Percentiles rank a stretch among this genome's conserved stretches.
These are phyloP conservation scores for Xylaria arbuscula DNA, from an alignment of 2,329 filamentous ascomycete species.

Conservation along the genomic window DNA sequence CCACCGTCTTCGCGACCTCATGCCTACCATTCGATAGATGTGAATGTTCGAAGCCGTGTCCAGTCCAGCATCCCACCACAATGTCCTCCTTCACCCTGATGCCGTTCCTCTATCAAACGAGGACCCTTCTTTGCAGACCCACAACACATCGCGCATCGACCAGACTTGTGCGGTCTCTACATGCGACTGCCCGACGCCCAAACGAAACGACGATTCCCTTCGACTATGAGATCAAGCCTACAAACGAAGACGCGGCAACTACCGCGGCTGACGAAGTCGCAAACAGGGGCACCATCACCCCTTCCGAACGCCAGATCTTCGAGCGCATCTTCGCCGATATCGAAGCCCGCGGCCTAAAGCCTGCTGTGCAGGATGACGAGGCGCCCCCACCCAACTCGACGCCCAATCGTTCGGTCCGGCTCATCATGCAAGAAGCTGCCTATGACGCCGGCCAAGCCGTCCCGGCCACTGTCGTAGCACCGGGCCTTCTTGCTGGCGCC, in stretches of 20 bases:
- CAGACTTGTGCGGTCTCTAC: slow-evolving; percentile 42
- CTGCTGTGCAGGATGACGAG: slow-evolving; percentile 33
- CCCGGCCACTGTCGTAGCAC: slow-evolving; percentile 36
- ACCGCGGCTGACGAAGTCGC: slow-evolving; percentile 42
- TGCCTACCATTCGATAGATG: neutral
- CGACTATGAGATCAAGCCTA: slow-evolving; percentile 54
- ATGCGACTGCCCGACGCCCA: slow-evolving; percentile 36
- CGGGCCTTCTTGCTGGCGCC: slow-evolving; percentile 39
- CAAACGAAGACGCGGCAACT: slow-evolving; percentile 39
- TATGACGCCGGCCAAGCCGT: slow-evolving; percentile 41
- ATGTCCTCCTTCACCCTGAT: slow-evolving; percentile 65
- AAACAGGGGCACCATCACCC: slow-evolving; percentile 63
- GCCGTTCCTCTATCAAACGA: slow-evolving; percentile 79
- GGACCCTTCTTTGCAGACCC: slow-evolving; percentile 63
- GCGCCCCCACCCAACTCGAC: slow-evolving; percentile 12
- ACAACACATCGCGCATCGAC: slow-evolving; percentile 48
- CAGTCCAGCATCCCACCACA: slow-evolving; percentile 6
- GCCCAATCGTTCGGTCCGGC: slow-evolving; percentile 42
- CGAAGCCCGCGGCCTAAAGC: slow-evolving; percentile 53
- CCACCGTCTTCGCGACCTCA: neutral
- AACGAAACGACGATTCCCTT: slow-evolving; percentile 61
- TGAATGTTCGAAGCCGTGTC: no score
- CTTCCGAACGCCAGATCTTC: slow-evolving; percentile 61
- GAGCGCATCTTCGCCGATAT: slow-evolving; percentile 70
- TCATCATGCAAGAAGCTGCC: slow-evolving; percentile 48